Percentiles rank a stretch among this genome's conserved stretches.
Conservation (phyloP, 2,329 filamentous ascomycete genomes). For the Exophiala phaeomuriformis region DNA sequence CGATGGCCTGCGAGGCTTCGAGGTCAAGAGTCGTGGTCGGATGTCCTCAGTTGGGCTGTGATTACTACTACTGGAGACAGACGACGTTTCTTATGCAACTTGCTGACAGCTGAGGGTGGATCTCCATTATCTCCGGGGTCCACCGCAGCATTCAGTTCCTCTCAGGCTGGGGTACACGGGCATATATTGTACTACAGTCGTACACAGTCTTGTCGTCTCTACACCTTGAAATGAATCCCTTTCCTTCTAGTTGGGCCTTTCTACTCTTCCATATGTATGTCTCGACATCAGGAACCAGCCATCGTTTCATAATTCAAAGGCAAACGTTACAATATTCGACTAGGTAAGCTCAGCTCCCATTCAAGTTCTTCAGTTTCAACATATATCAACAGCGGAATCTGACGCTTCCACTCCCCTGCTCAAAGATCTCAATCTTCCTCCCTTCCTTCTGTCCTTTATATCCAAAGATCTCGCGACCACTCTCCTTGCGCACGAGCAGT, state of each 20-base stretch:
- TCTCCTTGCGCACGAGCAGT: slow-evolving; percentile 20
- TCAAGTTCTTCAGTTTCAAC: too few relatives aligned
- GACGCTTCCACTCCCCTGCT: slow-evolving; percentile 19
- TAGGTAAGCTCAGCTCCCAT: too few relatives aligned
- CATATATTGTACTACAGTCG: too few relatives aligned
- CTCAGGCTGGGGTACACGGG: neutral
- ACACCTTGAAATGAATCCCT: too few relatives aligned
- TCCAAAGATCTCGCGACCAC: slow-evolving; percentile 18
- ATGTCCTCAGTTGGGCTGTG: neutral
- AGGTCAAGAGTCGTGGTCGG: neutral
- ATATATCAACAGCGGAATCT: slow-evolving; percentile 15
- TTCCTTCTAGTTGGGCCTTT: too few relatives aligned
- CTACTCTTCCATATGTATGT: too few relatives aligned
- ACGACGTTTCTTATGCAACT: too few relatives aligned
- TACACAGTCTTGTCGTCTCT: too few relatives aligned
- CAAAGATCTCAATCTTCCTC: slow-evolving; percentile 15
- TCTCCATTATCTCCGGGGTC: slow-evolving; percentile 16
- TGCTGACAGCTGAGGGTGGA: slow-evolving; percentile 13
- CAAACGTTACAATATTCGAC: too few relatives aligned
- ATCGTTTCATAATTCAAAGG: too few relatives aligned
- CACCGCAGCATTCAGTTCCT: slow-evolving; percentile 2
- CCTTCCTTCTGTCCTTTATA: slow-evolving; percentile 17
- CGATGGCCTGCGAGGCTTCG: too few relatives aligned
- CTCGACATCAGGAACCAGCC: too few relatives aligned
- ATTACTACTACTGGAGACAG: neutral